These are phyloP conservation scores for Datisca glomerata DNA, from an alignment of 306 rosid species.

Conservation along the genomic window DNA sequence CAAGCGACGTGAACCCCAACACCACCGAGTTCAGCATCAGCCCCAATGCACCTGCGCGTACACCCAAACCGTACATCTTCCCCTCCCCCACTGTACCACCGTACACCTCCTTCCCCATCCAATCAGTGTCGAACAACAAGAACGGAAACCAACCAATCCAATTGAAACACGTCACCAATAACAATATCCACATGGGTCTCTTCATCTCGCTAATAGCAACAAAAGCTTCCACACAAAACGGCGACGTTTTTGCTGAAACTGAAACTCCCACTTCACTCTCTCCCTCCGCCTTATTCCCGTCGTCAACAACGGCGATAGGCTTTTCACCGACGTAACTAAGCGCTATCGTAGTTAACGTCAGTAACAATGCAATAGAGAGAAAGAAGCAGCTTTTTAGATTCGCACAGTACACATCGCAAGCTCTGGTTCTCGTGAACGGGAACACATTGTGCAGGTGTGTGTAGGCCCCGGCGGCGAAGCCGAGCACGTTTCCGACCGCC, in stretches of 20 bases:
- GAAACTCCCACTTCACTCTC: too few relatives aligned
- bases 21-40: conserved; percentile 67
- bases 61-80: conserved; percentile 37
- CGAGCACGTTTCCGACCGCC: conserved; percentile 67
- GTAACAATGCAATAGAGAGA: conserved; percentile 37
- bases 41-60: conserved; percentile 56
- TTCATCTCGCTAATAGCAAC: conserved; percentile 40
- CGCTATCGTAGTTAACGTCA: conserved; percentile 16
- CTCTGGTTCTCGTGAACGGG: conserved; percentile 48
- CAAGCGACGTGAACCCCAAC: conserved; percentile 44
- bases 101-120: conserved; percentile 85
- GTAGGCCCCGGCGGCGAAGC: conserved; percentile 60
- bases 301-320: not conserved
- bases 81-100: conserved; percentile 36
- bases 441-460: conserved; percentile 25
- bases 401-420: conserved; percentile 67
- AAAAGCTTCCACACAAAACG: conserved; percentile 10
- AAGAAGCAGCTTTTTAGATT: conserved; percentile 66
- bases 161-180: conserved; percentile 62
- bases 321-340: conserved; percentile 34
- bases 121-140: conserved; percentile 70
- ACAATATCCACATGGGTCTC: conserved; percentile 65
- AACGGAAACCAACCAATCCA: conserved; percentile 92
- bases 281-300: not conserved
- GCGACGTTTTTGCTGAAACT: too few relatives aligned